These are phyloP conservation scores for Phalaenopsis aphrodite DNA, from an alignment of 106 monocot genomes.

Conservation along the genomic window DNA sequence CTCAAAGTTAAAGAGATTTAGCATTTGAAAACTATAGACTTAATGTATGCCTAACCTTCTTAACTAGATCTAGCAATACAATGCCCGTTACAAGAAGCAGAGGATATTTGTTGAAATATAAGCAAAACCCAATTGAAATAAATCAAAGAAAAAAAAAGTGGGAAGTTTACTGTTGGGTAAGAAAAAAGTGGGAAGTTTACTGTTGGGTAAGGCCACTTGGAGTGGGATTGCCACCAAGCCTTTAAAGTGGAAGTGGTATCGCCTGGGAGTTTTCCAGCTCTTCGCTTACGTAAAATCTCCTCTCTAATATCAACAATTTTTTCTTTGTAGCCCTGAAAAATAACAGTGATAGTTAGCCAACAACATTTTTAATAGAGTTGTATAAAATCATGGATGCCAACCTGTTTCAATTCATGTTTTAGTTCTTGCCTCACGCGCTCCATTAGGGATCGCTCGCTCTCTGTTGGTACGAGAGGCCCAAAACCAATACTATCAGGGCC, in stretches of 20 bases:
- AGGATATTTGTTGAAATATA: background rate
- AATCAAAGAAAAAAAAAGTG: background rate
- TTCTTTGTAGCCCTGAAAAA: slow-evolving; percentile 78
- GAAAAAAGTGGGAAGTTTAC: slow-evolving; percentile 37
- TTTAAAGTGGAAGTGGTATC: slow-evolving; percentile 83
- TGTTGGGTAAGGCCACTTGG: slow-evolving; percentile 98
- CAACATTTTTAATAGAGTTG: background rate
- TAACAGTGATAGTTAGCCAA: background rate
- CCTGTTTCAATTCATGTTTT: slow-evolving; percentile 94
- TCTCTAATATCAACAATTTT: slow-evolving; percentile 95
- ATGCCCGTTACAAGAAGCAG: no score
- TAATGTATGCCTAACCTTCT: no score
- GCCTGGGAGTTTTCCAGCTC: slow-evolving; percentile 91
- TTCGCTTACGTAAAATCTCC: slow-evolving; percentile 82
- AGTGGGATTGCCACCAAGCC: slow-evolving; percentile 97
- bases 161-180: slow-evolving; percentile 71
- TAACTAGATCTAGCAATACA: no score
- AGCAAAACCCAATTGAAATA: background rate
- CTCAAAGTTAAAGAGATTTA: no score
- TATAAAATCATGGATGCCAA: slow-evolving; percentile 8
- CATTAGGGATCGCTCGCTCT: slow-evolving; percentile 90
- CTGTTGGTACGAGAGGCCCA: slow-evolving; percentile 86
- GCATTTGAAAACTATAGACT: no score
- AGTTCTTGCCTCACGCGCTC: slow-evolving; percentile 89
- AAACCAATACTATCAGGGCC: slow-evolving; percentile 73